Percentiles rank a stretch among this genome's conserved stretches.
Evolutionary conservation across 78 protist species (phyloP).

Genomic region (Anaeramoeba flamelloides): DNA sequence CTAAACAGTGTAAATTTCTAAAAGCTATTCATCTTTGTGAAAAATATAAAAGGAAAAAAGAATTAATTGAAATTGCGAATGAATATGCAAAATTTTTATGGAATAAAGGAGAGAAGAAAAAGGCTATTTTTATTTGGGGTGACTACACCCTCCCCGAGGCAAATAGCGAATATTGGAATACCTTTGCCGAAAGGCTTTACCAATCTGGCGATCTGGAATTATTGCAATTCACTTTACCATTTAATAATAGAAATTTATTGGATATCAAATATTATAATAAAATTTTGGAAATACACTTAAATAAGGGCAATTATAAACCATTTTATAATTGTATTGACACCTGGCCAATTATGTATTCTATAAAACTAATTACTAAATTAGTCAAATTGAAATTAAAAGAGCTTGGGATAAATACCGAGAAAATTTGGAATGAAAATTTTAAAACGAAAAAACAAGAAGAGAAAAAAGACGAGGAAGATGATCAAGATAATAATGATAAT

Average conservation of each 20-base stretch:
- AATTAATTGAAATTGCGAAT: not conserved
- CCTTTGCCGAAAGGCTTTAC: not conserved
- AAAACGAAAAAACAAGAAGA: too few relatives aligned
- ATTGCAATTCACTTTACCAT: slow-evolving; percentile 2
- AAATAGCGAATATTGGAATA: not conserved
- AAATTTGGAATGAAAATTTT: too few relatives aligned
- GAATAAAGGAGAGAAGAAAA: not conserved
- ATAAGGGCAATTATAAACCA: not conserved
- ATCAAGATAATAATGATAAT: too few relatives aligned
- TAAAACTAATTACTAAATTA: too few relatives aligned
- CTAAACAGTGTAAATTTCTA: too few relatives aligned
- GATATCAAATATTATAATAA: not conserved
- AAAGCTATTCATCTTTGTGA: not conserved
- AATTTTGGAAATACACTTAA: not conserved
- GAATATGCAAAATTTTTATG: slow-evolving; percentile 1
- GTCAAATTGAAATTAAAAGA: too few relatives aligned
- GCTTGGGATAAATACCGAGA: too few relatives aligned
- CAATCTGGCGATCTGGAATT: not conserved
- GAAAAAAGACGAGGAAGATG: too few relatives aligned
- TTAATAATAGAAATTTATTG: slow-evolving; percentile 3
- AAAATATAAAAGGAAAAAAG: not conserved
- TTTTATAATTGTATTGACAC: not conserved
- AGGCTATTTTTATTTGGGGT: not conserved
- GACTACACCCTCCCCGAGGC: slow-evolving; percentile 9
- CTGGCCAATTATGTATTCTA: slow-evolving; percentile 5